These are phyloP conservation scores for Pythium phragmiticola DNA, from an alignment of 352 stramenopile species.

Conservation along the genomic window DNA sequence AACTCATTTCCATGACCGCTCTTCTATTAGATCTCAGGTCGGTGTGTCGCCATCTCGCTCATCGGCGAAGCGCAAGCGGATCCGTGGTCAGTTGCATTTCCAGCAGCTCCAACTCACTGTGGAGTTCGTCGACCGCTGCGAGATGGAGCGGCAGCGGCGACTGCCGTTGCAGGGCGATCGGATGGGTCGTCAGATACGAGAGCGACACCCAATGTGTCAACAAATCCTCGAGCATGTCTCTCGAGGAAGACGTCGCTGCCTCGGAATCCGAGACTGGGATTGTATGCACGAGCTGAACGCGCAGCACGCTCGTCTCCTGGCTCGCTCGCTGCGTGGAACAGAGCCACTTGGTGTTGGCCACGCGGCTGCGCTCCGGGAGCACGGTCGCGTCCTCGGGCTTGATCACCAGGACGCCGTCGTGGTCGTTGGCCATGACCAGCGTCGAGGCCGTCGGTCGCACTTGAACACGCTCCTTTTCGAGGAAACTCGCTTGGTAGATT, in stretches of 20 bases:
- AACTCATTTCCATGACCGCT: constrained; percentile 5
- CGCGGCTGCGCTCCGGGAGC: constrained; percentile 18
- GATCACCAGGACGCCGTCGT: constrained; percentile 41
- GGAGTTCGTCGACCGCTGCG: constrained; percentile 36
- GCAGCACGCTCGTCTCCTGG: constrained; percentile 16
- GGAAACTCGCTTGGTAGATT: constrained; percentile 39
- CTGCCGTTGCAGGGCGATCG: constrained; percentile 55
- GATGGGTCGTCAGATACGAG: constrained; percentile 78
- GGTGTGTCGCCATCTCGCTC: background rate
- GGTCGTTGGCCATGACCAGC: constrained; percentile 2
- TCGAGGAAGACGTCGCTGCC: background rate
- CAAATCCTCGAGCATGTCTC: constrained; percentile 31
- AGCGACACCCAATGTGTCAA: constrained; percentile 59
- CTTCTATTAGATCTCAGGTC: background rate
- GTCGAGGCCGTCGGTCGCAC: constrained; percentile 23
- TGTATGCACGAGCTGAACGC: constrained; percentile 9
- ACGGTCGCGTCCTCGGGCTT: constrained; percentile 29
- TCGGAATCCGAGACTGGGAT: background rate
- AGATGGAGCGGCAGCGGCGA: constrained; percentile 67
- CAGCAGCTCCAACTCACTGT: constrained; percentile 24
- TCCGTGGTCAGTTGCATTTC: constrained; percentile 25
- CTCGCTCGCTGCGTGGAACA: constrained; percentile 1
- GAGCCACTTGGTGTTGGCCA: constrained; percentile 21
- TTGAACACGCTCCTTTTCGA: constrained; percentile 39
- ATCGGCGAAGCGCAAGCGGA: constrained; percentile 19